Evolutionary conservation across 179 eudicot species (phyloP), one percentile per base, ranked within the genome.

Genomic region (Vitellaria paradoxa): DNA sequence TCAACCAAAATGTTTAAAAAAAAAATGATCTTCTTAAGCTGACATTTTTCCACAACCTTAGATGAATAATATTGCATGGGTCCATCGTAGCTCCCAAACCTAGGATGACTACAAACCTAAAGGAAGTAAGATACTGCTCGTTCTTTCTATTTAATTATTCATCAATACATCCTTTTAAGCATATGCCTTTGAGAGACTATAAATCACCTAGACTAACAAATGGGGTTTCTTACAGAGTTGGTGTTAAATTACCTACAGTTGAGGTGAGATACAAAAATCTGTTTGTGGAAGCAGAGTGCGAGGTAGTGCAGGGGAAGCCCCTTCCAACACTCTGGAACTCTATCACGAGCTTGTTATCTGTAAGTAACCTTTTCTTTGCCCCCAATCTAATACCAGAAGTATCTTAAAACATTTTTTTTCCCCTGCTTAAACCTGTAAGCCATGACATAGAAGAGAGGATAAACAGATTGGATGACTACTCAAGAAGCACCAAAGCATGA

Each of bases 241-340:
- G 84, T 57, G 65, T 90, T 64, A 79, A 88, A 63, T 78, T 87
- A 63, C 93, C 93, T 13, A 73, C 89, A 17, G 89, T 90, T 40
- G 86, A 84, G 71, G 88, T 90, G 78, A 85, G 86, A 78, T 90
- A 85, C 68, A 52, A 78, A 78, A 87, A 88, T 72, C 84, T 90
- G n/a, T 76, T 18, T 69, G 89, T 90, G 75, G 91, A 89, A 67
- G 91, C 89, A 17, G 80, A 84, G 76, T 89, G 89, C 77, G 79
- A 84, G 77, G 90, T 87, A 8, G 89, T 86, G 57, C 88, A 85
- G 75, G 91, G 91, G 57, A 90, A 90, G 77, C 89, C 91, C 52
- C 91, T 87, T 78, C 93, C 93, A 21, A 90, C 93, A 46, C 90
- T 90, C 5, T 88, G 91, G 90, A 90, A 90, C 78, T 84, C 9